Conservation (phyloP, 768 basidiomycete genomes). For the Pilatotrama ljubarskyi region DNA sequence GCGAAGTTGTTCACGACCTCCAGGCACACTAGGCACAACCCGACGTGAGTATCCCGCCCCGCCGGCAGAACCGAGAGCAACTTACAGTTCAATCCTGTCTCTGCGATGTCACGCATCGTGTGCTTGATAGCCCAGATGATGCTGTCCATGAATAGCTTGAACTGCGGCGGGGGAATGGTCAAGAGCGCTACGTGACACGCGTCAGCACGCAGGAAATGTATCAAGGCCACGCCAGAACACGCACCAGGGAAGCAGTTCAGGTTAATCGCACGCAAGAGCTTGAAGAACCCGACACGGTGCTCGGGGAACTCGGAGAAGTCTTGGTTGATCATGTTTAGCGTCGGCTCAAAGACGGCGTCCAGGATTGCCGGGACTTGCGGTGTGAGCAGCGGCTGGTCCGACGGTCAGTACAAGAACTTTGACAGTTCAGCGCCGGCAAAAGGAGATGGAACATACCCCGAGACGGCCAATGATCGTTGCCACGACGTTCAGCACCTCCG, state of each 20-base stretch:
- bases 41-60: not conserved
- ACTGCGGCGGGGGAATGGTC: slow-evolving; percentile 84
- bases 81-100: slow-evolving; percentile 80
- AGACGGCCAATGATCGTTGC: slow-evolving; percentile 88
- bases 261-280: slow-evolving; percentile 90
- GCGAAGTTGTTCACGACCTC: slow-evolving; percentile 97
- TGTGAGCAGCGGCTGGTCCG: slow-evolving; percentile 70
- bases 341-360: slow-evolving; percentile 97
- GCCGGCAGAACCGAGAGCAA: slow-evolving; percentile 11
- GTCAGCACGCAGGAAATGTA: not conserved
- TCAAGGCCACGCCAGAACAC: slow-evolving; percentile 17
- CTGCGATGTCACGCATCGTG: slow-evolving; percentile 97
- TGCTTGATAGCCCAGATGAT: slow-evolving; percentile 99
- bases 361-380: slow-evolving; percentile 94
- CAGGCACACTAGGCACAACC: slow-evolving; percentile 63
- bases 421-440: not conserved
- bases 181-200: slow-evolving; percentile 59
- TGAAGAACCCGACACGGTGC: slow-evolving; percentile 96
- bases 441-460: slow-evolving; percentile 58
- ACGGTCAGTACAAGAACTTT: slow-evolving; percentile 1
- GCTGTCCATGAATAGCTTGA: slow-evolving; percentile 98
- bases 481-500: slow-evolving; percentile 97
- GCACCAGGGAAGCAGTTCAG: slow-evolving; percentile 92
- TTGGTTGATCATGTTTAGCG: slow-evolving; percentile 98
- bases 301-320: slow-evolving; percentile 99